Conservation (phyloP, 192 early-diverging fungal species). For the Gamsiella multidivaricata region DNA sequence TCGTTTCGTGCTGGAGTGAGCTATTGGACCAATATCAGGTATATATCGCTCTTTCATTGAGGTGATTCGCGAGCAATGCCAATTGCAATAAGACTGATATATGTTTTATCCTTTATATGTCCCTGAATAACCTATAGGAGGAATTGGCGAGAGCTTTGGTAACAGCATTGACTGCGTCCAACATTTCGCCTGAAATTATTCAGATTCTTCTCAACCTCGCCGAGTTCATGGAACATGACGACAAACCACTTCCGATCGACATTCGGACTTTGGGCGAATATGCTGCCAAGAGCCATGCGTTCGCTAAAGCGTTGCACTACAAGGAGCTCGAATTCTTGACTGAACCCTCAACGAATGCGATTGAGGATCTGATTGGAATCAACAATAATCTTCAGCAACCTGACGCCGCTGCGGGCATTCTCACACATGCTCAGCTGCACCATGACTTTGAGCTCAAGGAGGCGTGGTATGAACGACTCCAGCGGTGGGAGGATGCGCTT, state of each 20-base stretch:
- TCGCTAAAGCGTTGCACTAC: conserved; percentile 98
- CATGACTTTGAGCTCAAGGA: conserved; percentile 88
- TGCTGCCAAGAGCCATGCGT: conserved; percentile 93
- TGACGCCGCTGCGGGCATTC: conserved; percentile 95
- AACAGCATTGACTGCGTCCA: conserved; percentile 80
- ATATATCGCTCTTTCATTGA: background rate
- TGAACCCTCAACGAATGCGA: conserved; percentile 84
- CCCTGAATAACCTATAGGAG: conserved; percentile 56
- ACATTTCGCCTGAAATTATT: conserved; percentile 93
- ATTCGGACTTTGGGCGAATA: conserved; percentile 89
- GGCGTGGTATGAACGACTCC: conserved; percentile 93
- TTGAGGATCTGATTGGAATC: conserved; percentile 92
- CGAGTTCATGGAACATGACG: conserved; percentile 99
- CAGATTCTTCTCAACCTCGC: conserved; percentile 93
- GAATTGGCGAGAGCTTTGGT: conserved; percentile 86
- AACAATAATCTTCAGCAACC: conserved; percentile 96
- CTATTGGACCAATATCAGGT: conserved; percentile 87
- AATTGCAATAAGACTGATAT: no score
- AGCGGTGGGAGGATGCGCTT: conserved; percentile 94
- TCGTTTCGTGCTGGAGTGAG: conserved; percentile 97
- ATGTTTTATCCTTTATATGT: background rate
- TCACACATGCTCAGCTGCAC: conserved; percentile 87
- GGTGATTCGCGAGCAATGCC: no score
- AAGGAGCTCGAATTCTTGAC: conserved; percentile 94
- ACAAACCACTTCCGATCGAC: conserved; percentile 94